Conservation (phyloP, 768 basidiomycete species). For the Boletus speciosus region DNA sequence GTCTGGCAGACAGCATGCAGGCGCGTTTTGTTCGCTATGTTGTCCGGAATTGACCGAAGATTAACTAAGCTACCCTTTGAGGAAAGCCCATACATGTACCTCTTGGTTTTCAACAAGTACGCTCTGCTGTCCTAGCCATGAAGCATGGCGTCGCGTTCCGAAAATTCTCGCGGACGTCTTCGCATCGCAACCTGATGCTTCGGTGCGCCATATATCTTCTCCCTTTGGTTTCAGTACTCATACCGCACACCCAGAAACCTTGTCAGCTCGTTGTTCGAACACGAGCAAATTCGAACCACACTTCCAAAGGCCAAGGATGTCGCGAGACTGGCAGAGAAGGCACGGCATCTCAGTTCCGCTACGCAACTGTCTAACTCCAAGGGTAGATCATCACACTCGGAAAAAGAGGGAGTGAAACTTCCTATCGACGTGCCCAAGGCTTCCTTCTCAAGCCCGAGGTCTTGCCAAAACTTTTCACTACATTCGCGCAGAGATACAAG, state of each 20-base stretch:
- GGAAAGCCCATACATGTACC: background rate
- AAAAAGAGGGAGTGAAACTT: slow-evolving; percentile 72
- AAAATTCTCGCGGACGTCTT: slow-evolving; percentile 87
- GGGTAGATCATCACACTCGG: slow-evolving; percentile 84
- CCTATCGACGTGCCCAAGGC: slow-evolving; percentile 68
- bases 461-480: slow-evolving; percentile 79
- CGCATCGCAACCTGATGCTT: slow-evolving; percentile 91
- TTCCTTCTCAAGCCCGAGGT: slow-evolving; percentile 74
- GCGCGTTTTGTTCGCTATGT: background rate
- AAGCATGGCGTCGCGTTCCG: slow-evolving; percentile 93
- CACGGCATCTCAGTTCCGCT: slow-evolving; percentile 20
- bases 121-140: slow-evolving; percentile 45
- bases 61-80: slow-evolving; percentile 1
- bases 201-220: slow-evolving; percentile 47
- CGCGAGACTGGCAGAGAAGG: slow-evolving; percentile 91
- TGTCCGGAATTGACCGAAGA: slow-evolving; percentile 29
- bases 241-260: slow-evolving; percentile 61
- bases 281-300: slow-evolving; percentile 95
- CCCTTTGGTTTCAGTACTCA: slow-evolving; percentile 3
- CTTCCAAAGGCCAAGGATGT: slow-evolving; percentile 92
- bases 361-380: slow-evolving; percentile 4
- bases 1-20: slow-evolving; percentile 1
- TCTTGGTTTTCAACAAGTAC: background rate
- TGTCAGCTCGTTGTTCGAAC: slow-evolving; percentile 89
- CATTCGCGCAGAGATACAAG: slow-evolving; percentile 77